A percentile compares a stretch with the other conserved stretches of the same genome.
Conservation (phyloP, 768 basidiomycete genomes). For the Termitomyces titanicus region DNA sequence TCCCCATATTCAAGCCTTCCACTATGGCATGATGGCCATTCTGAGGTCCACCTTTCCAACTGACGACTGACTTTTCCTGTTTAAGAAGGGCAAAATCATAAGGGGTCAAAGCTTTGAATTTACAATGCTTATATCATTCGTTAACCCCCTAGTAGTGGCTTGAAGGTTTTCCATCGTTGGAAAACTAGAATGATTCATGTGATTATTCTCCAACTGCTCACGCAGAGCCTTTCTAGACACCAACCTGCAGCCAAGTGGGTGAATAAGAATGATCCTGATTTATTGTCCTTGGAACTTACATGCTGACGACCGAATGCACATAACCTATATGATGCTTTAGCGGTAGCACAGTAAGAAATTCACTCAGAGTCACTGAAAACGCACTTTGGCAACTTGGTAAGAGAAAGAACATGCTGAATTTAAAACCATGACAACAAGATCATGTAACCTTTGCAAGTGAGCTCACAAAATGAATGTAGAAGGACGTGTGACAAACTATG, state of each 20-base stretch:
- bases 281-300: background rate
- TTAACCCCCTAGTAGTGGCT: background rate
- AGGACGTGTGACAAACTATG: background rate
- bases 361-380: background rate
- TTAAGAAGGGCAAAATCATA: background rate
- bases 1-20: no score
- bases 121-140: background rate
- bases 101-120: background rate
- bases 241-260: background rate
- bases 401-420: background rate
- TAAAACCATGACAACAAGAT: background rate
- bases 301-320: background rate
- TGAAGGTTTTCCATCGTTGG: background rate
- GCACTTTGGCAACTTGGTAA: background rate
- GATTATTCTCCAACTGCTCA: background rate
- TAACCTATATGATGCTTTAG: background rate
- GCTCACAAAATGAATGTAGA: background rate
- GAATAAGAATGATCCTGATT: background rate
- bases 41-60: background rate
- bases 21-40: no score
- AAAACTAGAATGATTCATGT: background rate
- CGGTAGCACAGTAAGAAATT: background rate
- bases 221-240: background rate
- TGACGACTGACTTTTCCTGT: background rate
- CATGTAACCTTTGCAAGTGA: background rate